Conservation (phyloP, 129 eudicot genomes). For the Centrapalus pauciflorus region DNA sequence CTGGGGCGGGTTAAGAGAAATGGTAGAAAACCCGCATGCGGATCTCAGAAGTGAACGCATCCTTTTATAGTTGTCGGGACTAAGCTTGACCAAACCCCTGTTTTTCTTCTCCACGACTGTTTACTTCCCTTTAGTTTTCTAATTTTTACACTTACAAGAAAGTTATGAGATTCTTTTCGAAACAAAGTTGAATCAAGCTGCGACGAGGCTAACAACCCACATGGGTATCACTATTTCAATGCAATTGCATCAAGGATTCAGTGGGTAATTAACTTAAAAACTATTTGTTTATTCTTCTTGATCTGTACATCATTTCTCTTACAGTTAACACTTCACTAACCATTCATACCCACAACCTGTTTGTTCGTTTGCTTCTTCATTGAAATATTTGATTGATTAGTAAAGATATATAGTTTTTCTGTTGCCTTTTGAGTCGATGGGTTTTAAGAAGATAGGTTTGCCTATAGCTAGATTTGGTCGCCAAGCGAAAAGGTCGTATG, state of each 20-base stretch:
- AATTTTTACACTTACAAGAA: neutral
- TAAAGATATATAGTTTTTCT: neutral
- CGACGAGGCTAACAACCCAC: neutral
- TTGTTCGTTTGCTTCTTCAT: conserved; percentile 2
- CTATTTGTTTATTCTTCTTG: conserved; percentile 10
- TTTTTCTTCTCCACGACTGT: conserved; percentile 6
- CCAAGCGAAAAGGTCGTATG: conserved; percentile 67
- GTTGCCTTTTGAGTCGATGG: conserved; percentile 11
- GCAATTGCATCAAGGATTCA: conserved; percentile 8
- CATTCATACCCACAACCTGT: conserved; percentile 19
- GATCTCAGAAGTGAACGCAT: conserved; percentile 17
- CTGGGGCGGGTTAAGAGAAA: no score
- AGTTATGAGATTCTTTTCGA: neutral
- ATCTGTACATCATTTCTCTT: conserved; percentile 22
- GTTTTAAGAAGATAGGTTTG: conserved; percentile 34
- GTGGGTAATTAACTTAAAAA: conserved; percentile 12
- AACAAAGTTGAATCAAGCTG: conserved; percentile 15
- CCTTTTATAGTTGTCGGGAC: conserved; percentile 38
- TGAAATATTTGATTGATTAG: no score
- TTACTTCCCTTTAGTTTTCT: neutral
- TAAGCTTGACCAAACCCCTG: conserved; percentile 1
- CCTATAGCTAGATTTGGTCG: conserved; percentile 74
- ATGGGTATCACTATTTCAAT: conserved; percentile 13
- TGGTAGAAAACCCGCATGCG: conserved; percentile 17
- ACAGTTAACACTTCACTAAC: conserved; percentile 13